Base-by-base conservation (phyloP, 257 asterid genomes). In the Ocimum tenuiflorum region DNA sequence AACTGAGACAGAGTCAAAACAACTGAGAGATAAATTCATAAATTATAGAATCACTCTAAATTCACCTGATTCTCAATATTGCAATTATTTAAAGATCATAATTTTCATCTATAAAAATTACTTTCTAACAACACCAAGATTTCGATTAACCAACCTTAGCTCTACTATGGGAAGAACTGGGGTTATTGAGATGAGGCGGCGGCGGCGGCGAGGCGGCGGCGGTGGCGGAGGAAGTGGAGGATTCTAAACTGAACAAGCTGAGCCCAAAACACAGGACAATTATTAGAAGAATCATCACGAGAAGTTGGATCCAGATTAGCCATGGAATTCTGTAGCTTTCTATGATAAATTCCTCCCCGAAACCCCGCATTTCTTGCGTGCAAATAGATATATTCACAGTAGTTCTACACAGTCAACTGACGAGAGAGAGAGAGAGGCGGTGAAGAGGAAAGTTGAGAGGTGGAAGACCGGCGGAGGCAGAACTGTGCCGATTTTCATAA, bases 241-340 rank as follows among this genome's bases (percentile, higher is more conserved):
- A 72, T 64, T 86, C 94, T 65, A 70, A 49, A 48, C 81, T 61
- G 48, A 76, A 81, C 43, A 79, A 7, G 66, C 74, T 69, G 77
- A 85, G 68, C 29, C 94, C 95, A 53, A 60, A 85, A 35, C 80
- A 70, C 11, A 89, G 85, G 48, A 89, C 68, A 73, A 81, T 7
- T 20, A 85, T 38, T 58, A 89, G 85, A 69, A 89, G 94, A 77
- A 87, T 55, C 83, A 67, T 87, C 3, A 89, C 79, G 4, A 85
- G 29, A 43, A 89, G 81, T 48, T 89, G 95, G 74, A 87, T 87
- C 95, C 94, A 87, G 45, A 87, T 81, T 3, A 87, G 78, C 97
- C 95, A 89, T 78, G 91, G 82, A 13, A 83, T 70, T 70, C 68
- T 82, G 69, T 56, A 82, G 77, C 83, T 77, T 49, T 85, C 94